Percentiles rank a stretch among this genome's conserved stretches.
Conservation (phyloP, 2,329 filamentous ascomycete species). For the Boeremia exigua region DNA sequence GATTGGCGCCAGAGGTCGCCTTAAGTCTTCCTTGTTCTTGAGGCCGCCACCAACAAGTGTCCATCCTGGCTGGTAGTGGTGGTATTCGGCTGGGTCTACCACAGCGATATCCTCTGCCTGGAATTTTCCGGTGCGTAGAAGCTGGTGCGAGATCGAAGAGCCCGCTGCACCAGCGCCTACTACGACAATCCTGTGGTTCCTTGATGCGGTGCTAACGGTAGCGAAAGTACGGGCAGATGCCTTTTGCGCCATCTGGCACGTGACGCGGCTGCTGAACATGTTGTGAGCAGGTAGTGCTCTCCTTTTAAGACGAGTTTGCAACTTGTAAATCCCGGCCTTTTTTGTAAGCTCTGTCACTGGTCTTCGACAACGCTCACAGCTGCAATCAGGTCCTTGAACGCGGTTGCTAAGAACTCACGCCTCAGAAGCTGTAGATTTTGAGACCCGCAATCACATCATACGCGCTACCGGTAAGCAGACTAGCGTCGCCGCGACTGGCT, state of each 20-base stretch:
- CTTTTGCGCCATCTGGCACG: constrained; percentile 18
- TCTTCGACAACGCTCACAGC: background rate
- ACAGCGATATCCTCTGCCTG: constrained; percentile 66
- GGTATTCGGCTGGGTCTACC: constrained; percentile 67
- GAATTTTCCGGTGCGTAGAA: constrained; percentile 66
- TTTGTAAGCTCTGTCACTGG: background rate
- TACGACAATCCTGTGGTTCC: constrained; percentile 69
- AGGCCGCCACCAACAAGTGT: constrained; percentile 71
- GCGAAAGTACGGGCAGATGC: constrained; percentile 23
- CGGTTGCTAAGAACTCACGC: constrained; percentile 10
- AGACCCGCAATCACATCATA: constrained; percentile 17
- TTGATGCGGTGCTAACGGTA: constrained; percentile 40
- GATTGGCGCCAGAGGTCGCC: constrained; percentile 57
- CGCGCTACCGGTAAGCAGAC: constrained; percentile 1
- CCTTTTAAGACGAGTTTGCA: background rate
- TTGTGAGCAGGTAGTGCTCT: background rate
- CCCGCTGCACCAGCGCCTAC: constrained; percentile 72
- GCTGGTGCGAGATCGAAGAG: constrained; percentile 69
- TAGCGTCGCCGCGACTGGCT: constrained; percentile 13
- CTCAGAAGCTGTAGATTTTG: constrained; percentile 12
- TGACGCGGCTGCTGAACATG: constrained; percentile 17
- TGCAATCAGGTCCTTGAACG: background rate
- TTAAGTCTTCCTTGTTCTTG: constrained; percentile 66
- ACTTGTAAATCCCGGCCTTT: background rate
- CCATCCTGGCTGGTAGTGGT: constrained; percentile 75